Conservation (phyloP, 2,329 filamentous ascomycete species). For the Coniochaeta sp. region DNA sequence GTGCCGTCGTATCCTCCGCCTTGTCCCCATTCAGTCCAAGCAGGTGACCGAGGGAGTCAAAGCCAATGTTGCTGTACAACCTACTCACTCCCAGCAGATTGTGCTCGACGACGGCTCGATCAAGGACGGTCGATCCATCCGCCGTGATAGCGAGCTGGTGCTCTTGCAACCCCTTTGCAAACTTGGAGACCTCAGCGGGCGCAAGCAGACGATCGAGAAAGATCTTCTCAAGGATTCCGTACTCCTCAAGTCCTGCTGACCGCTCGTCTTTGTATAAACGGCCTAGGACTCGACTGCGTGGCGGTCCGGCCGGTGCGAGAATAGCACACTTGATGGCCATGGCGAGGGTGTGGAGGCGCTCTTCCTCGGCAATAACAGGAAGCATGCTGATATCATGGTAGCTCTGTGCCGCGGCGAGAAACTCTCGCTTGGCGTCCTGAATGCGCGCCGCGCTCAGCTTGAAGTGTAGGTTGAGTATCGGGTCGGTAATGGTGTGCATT, state of each 20-base stretch:
- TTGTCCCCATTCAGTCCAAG: conserved; percentile 72
- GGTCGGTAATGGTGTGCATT: conserved; percentile 69
- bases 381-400: conserved; percentile 85
- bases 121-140: conserved; percentile 87
- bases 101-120: conserved; percentile 91
- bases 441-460: conserved; percentile 88
- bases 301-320: conserved; percentile 82
- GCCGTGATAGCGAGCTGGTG: conserved; percentile 87
- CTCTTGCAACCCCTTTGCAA: conserved; percentile 69
- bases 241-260: conserved; percentile 66
- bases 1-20: conserved; percentile 84
- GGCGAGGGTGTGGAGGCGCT: conserved; percentile 74
- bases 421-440: conserved; percentile 81
- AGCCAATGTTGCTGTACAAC: conserved; percentile 69
- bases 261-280: conserved; percentile 93
- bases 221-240: conserved; percentile 92
- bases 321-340: conserved; percentile 90
- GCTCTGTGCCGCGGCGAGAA: conserved; percentile 77
- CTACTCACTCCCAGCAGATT: conserved; percentile 82
- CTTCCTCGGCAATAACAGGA: conserved; percentile 71
- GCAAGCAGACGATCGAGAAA: conserved; percentile 82
- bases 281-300: conserved; percentile 70
- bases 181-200: conserved; percentile 76
- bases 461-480: conserved; percentile 74
- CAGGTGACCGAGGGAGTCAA: conserved; percentile 67